Evolutionary conservation across 306 rosid species (phyloP).

Genomic region (Gillenia trifoliata): DNA sequence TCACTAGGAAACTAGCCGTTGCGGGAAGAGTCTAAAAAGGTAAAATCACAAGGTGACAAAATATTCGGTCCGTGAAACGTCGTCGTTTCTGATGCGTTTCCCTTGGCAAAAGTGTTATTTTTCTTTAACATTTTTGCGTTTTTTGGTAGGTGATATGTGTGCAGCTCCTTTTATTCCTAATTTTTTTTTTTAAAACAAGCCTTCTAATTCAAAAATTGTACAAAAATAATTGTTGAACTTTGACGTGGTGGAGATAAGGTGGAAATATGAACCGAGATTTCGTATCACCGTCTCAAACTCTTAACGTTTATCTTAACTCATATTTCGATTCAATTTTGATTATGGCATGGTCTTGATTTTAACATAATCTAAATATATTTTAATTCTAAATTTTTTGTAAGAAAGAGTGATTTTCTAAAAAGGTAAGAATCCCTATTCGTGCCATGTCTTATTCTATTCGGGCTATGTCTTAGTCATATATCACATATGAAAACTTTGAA

Average conservation of each 20-base stretch:
- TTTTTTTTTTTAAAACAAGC: no score
- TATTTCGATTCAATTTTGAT: neutral
- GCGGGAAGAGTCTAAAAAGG: neutral
- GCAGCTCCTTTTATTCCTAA: neutral
- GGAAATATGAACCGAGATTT: no score
- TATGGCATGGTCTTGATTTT: neutral
- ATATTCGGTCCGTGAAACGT: neutral
- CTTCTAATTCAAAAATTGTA: neutral
- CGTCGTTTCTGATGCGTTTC: neutral
- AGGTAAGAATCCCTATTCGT: no score
- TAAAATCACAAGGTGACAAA: neutral
- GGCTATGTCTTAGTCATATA: neutral
- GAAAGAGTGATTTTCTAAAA: no score
- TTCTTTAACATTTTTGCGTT: no score
- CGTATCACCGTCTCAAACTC: neutral
- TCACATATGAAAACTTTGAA: neutral
- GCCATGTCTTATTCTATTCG: neutral
- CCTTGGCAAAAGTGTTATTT: neutral
- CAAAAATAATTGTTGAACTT: neutral
- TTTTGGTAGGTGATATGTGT: neutral
- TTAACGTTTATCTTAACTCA: neutral
- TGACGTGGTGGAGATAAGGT: neutral
- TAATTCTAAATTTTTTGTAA: no score
- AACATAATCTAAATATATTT: neutral
- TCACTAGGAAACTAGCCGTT: constrained; percentile 61